phyloP scores from a whole-genome alignment of 1,139 yeast genomes.

The Candida tetrigidarum region DNA sequence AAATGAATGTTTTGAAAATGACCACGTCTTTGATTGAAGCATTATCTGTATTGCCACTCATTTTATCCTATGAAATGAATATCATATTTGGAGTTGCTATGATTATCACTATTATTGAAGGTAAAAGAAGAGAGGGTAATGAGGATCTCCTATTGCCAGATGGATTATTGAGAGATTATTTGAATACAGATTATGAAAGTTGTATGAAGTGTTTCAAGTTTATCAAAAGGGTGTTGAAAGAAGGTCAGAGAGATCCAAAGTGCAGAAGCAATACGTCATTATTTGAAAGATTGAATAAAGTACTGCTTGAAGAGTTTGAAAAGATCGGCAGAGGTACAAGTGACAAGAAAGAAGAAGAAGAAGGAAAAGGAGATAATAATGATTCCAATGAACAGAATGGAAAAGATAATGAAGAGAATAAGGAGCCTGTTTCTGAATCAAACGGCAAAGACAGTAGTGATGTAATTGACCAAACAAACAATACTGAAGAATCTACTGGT shows the following conservation, averaged over 20 bases:
- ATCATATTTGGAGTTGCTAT: conserved; percentile 40
- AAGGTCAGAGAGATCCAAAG: conserved; percentile 31
- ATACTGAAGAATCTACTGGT: not conserved
- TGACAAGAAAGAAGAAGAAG: not conserved
- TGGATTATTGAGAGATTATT: conserved; percentile 22
- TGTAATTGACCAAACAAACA: too few relatives aligned
- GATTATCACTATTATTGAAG: conserved; percentile 35
- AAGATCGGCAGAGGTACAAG: conserved; percentile 3
- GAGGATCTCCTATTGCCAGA: conserved; percentile 28
- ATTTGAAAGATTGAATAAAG: conserved; percentile 26
- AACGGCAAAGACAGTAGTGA: not conserved
- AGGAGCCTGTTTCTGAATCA: not conserved
- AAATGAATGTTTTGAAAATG: conserved; percentile 36
- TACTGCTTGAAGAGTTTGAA: conserved; percentile 10
- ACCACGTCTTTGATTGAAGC: conserved; percentile 42
- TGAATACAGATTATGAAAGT: conserved; percentile 23
- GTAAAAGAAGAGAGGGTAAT: conserved; percentile 24
- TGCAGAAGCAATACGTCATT: conserved; percentile 35
- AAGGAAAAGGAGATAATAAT: not conserved
- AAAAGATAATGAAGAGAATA: not conserved
- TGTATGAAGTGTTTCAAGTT: conserved; percentile 41
- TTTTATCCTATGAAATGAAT: conserved; percentile 38
- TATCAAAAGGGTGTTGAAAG: conserved; percentile 31
- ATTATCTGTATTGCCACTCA: conserved; percentile 45
- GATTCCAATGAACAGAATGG: not conserved